Base-by-base conservation (phyloP, 139 green algal genomes). In the Chlamydomonas schloesseri region DNA sequence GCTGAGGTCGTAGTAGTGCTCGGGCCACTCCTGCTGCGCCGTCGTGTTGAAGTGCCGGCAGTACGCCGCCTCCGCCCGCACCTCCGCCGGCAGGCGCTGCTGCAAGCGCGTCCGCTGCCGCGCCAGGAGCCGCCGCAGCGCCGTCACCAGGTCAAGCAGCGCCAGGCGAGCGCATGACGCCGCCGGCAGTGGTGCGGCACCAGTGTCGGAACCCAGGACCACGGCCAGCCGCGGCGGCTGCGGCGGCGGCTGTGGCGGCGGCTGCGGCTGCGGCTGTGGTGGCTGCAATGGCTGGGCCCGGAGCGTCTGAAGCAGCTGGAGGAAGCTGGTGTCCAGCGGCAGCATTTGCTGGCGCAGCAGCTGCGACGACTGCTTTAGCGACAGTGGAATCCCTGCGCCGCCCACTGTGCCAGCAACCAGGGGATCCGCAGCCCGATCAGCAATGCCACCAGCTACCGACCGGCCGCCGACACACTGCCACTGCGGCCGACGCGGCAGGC, bases 1-100 rank as follows among this genome's bases (percentile, higher is more conserved):
- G 13, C 42, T 72, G n/a, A 89, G 23, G 67, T 89, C 84, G 62
- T 89, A 89, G 74, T 89, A 89, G 31, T 60, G 42, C 17, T 89
- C 84, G 4, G 46, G 33, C 84, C 84, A 89, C 33, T 20, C 11
- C 46, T 26, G 29, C 57, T 33, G 20, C 1, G 84, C 84, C 42
- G 46, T 37, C 2, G n/a, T 23, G 57, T 84, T 89, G 50, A 89
- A 89, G 9, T 8, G n/a, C n/a, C n/a, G n/a, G n/a, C n/a, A n/a
- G n/a, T n/a, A n/a, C 42, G 42, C 42, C 42, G 42, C 6, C 42
- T 50, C 42, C 42, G 42, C 42, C 50, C 68, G 37, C 47, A 9
- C n/a, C 21, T 64, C 42, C 42, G n/a, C n/a, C 55, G 55, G 18
- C 55, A 64, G 18, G 55, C 10, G 20, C 75, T 50, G 9, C 14